Evolutionary conservation across 2,329 filamentous ascomycete species (phyloP), one percentile per base, ranked within the genome.

Genomic region (Ophiobolus disseminans): DNA sequence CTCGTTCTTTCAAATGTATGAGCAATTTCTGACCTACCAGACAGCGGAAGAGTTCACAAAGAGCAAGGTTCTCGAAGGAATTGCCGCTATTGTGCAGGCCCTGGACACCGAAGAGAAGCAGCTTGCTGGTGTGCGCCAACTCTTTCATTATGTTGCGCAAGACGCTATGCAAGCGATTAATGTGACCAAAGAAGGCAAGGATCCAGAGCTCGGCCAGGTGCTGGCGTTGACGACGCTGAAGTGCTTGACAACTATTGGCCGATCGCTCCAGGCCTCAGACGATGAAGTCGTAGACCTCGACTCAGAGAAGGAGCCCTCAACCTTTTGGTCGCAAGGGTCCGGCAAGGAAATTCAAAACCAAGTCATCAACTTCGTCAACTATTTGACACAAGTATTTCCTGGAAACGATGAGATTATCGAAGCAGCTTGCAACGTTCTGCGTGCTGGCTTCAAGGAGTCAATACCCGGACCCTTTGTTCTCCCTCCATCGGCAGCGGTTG

Each of bases 381-480:
- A 77, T 39, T 60, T 80, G 10, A 74, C 78, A n/a, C 70, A 78
- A 41, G 68, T 82, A 0, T 86, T 91, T 36, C 80, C 77, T 3
- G 74, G 72, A 2, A 85, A 82, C 48, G 81, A 84, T 17, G 90
- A 92, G 57, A 81, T 90, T 9, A 80, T 88, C 17, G 89, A 92
- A 62, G 80, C 84, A 3, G 84, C 87, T 25, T 94, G 90, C 72
- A 80, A 80, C 48, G 83, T 92, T 38, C 79, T 93, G 40, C 84
- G 86, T 31, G 82, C 85, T 16, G 90, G 90, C 0, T 92, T 92
- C 63, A 86, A 86, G 1, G 90, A 95, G 69, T 82, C 80, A 0
- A 82, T 85, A 20, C 83, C 87, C 3, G 90, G 90, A 0, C 88
- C 89, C 1, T 93, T 94, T 60, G 89, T 92, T 7, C 84, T 95